A percentile compares a stretch with the other conserved stretches of the same genome.
Conservation (phyloP, 108 stramenopile species). For the Nitzschia sp. region DNA sequence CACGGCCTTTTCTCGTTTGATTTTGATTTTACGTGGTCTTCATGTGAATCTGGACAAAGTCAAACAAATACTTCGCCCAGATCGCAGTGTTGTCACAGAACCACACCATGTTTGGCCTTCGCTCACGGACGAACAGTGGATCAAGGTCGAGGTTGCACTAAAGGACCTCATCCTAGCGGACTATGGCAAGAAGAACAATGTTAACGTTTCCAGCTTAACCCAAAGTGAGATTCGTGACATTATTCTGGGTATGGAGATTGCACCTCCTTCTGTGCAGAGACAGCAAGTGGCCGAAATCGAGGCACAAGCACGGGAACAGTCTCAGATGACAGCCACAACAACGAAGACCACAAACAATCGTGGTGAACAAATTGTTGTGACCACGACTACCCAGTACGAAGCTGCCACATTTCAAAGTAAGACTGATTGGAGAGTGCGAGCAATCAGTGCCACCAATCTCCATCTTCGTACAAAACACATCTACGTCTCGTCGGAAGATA, state of each 20-base stretch:
- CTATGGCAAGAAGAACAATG: constrained; percentile 99
- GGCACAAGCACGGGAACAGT: constrained; percentile 94
- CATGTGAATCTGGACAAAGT: constrained; percentile 96
- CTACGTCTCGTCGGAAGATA: constrained; percentile 96
- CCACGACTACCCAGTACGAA: constrained; percentile 97
- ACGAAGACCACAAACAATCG: constrained; percentile 98
- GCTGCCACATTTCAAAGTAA: constrained; percentile 96
- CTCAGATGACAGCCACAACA: constrained; percentile 95
- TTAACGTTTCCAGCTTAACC: constrained; percentile 97
- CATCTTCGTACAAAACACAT: constrained; percentile 98
- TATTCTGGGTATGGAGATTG: constrained; percentile 99
- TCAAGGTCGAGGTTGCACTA: constrained; percentile 96
- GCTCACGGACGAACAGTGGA: constrained; percentile 99
- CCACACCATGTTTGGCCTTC: constrained; percentile 98
- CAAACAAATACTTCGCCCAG: constrained; percentile 96
- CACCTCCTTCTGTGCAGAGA: constrained; percentile 96
- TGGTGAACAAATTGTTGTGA: constrained; percentile 98
- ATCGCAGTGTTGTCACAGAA: constrained; percentile 96
- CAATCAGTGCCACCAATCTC: constrained; percentile 98
- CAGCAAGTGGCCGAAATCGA: constrained; percentile 99
- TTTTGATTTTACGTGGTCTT: constrained; percentile 95
- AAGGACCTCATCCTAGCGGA: constrained; percentile 99
- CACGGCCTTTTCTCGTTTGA: constrained; percentile 98
- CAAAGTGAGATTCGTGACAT: constrained; percentile 99
- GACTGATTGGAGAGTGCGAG: constrained; percentile 98